These are phyloP conservation scores for Pythium biforme DNA, from an alignment of 352 stramenopile genomes.

Conservation along the genomic window DNA sequence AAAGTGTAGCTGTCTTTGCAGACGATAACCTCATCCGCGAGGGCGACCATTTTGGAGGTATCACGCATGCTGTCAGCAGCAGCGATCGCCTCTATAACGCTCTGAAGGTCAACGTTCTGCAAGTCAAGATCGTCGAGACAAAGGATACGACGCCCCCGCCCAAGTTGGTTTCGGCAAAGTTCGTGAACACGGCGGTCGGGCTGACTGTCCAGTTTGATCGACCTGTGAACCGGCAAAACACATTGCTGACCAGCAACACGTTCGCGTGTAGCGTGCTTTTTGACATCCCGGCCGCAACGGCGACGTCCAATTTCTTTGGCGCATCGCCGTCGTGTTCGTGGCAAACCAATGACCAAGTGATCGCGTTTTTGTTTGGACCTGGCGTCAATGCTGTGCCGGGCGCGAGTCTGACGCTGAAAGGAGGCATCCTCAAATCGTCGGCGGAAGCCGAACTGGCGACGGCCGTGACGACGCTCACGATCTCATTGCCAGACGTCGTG, in stretches of 20 bases:
- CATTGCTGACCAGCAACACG: conserved; percentile 27
- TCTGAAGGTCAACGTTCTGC: conserved; percentile 29
- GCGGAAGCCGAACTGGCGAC: conserved; percentile 40
- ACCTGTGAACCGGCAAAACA: conserved; percentile 36
- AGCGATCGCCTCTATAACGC: conserved; percentile 33
- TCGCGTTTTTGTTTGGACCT: conserved; percentile 50
- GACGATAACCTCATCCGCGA: conserved; percentile 50
- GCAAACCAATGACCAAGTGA: conserved; percentile 39
- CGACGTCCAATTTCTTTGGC: conserved; percentile 43
- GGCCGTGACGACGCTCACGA: conserved; percentile 26
- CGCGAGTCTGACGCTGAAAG: conserved; percentile 33
- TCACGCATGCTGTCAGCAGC: conserved; percentile 31
- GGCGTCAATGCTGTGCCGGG: conserved; percentile 42
- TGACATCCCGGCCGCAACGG: conserved; percentile 33
- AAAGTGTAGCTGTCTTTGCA: conserved; percentile 39
- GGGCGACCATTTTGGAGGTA: conserved; percentile 37
- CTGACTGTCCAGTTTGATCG: conserved; percentile 50
- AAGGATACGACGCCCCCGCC: conserved; percentile 58
- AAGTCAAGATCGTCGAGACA: conserved; percentile 59
- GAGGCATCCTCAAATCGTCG: conserved; percentile 53
- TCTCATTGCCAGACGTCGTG: conserved; percentile 39
- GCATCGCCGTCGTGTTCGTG: conserved; percentile 39
- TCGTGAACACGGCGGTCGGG: conserved; percentile 46
- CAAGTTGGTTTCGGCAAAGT: conserved; percentile 50
- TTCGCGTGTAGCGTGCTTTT: conserved; percentile 60